These are phyloP conservation scores for Leptographium lundbergii DNA, from an alignment of 2,329 filamentous ascomycete species.

Conservation along the genomic window DNA sequence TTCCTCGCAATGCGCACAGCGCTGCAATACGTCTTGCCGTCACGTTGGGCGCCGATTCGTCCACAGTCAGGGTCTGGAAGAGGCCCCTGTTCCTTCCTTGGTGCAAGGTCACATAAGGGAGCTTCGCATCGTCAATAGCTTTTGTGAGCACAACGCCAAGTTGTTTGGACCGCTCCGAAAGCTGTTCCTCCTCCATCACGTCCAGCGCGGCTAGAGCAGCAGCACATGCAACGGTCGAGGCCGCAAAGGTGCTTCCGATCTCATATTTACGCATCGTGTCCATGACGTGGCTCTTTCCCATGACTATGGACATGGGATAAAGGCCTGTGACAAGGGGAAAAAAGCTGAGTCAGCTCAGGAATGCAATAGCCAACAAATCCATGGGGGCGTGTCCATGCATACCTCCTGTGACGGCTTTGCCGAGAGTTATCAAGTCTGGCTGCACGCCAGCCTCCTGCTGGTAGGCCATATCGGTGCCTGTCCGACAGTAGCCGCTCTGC, in stretches of 20 bases:
- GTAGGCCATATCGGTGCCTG: slow-evolving; percentile 1
- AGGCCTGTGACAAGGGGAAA: not conserved
- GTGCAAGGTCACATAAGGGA: not conserved
- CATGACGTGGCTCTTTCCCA: slow-evolving; percentile 1
- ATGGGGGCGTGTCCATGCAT: not conserved
- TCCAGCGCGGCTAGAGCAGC: slow-evolving; percentile 1
- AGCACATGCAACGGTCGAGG: slow-evolving; percentile 1
- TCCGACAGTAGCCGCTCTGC: slow-evolving; percentile 3
- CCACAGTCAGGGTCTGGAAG: slow-evolving; percentile 2
- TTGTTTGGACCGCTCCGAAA: not conserved
- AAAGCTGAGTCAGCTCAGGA: no score
- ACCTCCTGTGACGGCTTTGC: slow-evolving; percentile 2
- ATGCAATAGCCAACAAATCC: no score
- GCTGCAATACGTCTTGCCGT: slow-evolving; percentile 1
- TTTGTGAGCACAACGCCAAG: not conserved
- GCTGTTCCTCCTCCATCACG: slow-evolving; percentile 1
- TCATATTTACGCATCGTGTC: not conserved
- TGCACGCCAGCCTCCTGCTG: slow-evolving; percentile 2
- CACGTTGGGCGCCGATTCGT: not conserved
- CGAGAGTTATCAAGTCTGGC: not conserved
- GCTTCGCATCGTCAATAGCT: slow-evolving; percentile 2
- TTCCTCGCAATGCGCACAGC: not conserved
- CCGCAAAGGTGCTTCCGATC: slow-evolving; percentile 3
- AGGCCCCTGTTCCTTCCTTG: slow-evolving; percentile 2
- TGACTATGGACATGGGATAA: slow-evolving; percentile 2